Evolutionary conservation across 306 rosid genomes (phyloP).

Genomic region (Prinsepia uniflora): DNA sequence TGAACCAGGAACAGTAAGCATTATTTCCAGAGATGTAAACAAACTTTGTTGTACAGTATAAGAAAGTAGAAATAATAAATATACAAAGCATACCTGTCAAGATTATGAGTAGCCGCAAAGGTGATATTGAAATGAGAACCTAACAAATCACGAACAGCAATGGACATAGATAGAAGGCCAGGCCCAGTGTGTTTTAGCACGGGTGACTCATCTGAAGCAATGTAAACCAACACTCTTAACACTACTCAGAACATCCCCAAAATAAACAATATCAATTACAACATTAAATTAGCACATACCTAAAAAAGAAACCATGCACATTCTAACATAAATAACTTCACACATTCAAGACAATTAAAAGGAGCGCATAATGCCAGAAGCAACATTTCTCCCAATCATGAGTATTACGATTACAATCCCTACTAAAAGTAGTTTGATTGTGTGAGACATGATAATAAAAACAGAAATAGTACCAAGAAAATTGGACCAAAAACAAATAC

Average conservation of each 20-base stretch:
- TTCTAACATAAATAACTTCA: not conserved
- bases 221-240: slow-evolving; percentile 5
- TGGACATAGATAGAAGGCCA: slow-evolving; percentile 79
- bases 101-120: slow-evolving; percentile 64
- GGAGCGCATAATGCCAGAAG: not conserved
- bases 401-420: not conserved
- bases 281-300: not conserved
- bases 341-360: not conserved
- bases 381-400: not conserved
- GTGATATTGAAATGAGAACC: slow-evolving; percentile 91
- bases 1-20: not conserved
- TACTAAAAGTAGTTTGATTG: not conserved
- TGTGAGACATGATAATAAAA: not conserved
- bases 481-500: not conserved
- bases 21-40: not conserved
- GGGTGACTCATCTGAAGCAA: slow-evolving; percentile 69
- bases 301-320: not conserved
- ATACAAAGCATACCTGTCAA: slow-evolving; percentile 63
- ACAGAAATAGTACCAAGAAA: not conserved
- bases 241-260: not conserved
- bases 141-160: slow-evolving; percentile 65
- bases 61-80: not conserved
- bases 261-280: not conserved
- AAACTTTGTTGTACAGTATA: not conserved
- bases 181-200: slow-evolving; percentile 71